Conservation (phyloP, 2,329 filamentous ascomycete species). For the Fusarium sp. region DNA sequence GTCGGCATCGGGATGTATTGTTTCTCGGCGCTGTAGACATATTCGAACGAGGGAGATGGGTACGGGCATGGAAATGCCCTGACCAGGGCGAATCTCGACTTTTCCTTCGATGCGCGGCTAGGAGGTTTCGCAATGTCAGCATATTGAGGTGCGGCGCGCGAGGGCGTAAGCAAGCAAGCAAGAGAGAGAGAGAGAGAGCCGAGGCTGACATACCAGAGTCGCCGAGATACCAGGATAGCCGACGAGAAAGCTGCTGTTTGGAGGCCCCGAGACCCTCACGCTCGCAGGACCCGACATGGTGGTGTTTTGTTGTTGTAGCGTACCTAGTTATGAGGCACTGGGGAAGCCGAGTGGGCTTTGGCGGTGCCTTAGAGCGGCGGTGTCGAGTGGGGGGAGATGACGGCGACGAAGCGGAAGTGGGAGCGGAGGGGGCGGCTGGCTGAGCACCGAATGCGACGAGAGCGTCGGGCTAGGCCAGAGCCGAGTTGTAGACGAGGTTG, state of each 20-base stretch:
- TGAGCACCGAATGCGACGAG: constrained; percentile 39
- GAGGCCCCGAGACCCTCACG: constrained; percentile 96
- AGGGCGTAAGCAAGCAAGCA: not conserved
- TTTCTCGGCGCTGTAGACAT: constrained; percentile 91
- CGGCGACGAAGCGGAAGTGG: constrained; percentile 34
- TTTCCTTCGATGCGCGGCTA: constrained; percentile 97
- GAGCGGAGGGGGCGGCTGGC: constrained; percentile 35
- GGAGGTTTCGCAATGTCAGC: constrained; percentile 31
- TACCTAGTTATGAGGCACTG: constrained; percentile 30
- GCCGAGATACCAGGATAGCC: constrained; percentile 98
- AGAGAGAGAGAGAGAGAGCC: constrained; percentile 26
- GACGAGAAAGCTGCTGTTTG: constrained; percentile 95
- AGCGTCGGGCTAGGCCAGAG: constrained; percentile 40
- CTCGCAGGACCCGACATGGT: constrained; percentile 50
- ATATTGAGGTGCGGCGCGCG: constrained; percentile 23
- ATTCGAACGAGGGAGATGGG: constrained; percentile 93
- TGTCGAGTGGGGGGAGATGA: constrained; percentile 39
- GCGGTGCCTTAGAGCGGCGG: constrained; percentile 32
- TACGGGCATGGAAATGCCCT: constrained; percentile 88
- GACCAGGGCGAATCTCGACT: constrained; percentile 90
- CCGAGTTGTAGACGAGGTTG: constrained; percentile 21
- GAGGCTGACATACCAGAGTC: constrained; percentile 78
- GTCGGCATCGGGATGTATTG: constrained; percentile 95
- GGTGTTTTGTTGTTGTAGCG: constrained; percentile 27
- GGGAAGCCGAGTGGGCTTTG: constrained; percentile 6